Evolutionary conservation across 768 basidiomycete genomes (phyloP).

Genomic region (Cantharellus anzutake): DNA sequence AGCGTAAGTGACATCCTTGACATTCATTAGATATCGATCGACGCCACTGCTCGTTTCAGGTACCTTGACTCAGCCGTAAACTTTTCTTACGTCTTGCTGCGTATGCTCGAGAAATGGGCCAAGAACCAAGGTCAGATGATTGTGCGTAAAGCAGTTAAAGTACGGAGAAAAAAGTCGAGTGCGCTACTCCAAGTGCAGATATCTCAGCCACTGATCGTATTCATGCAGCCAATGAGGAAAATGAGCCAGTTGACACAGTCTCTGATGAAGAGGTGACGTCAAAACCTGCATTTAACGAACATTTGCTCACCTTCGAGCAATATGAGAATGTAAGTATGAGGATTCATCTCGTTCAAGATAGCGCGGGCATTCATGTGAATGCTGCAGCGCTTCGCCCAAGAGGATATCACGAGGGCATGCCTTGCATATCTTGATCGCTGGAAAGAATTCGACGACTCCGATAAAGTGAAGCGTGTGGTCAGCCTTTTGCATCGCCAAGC

Average conservation of each 20-base stretch:
- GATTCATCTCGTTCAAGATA: conserved; percentile 7
- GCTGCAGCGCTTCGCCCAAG: conserved; percentile 68
- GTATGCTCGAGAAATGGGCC: conserved; percentile 78
- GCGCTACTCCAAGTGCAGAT: neutral
- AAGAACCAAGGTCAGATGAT: conserved; percentile 56
- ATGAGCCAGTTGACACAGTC: conserved; percentile 48
- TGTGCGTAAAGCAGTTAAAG: conserved; percentile 29
- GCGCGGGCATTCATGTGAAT: neutral
- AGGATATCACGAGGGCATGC: conserved; percentile 71
- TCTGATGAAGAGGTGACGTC: conserved; percentile 44
- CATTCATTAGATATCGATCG: neutral
- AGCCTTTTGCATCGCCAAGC: conserved; percentile 80
- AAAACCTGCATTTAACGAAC: conserved; percentile 57
- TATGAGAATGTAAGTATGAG: conserved; percentile 54
- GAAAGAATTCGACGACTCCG: conserved; percentile 55
- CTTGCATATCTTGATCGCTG: conserved; percentile 68
- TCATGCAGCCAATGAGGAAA: conserved; percentile 16
- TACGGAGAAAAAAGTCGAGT: no score
- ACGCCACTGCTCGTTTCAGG: conserved; percentile 15
- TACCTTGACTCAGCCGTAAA: conserved; percentile 79
- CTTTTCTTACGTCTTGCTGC: conserved; percentile 67
- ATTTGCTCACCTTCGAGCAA: conserved; percentile 77
- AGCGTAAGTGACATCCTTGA: conserved; percentile 14
- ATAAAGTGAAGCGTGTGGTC: conserved; percentile 82
- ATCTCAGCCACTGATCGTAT: neutral